Conservation (phyloP, 2,329 filamentous ascomycete genomes). For the Parafenestella ontariensis region DNA sequence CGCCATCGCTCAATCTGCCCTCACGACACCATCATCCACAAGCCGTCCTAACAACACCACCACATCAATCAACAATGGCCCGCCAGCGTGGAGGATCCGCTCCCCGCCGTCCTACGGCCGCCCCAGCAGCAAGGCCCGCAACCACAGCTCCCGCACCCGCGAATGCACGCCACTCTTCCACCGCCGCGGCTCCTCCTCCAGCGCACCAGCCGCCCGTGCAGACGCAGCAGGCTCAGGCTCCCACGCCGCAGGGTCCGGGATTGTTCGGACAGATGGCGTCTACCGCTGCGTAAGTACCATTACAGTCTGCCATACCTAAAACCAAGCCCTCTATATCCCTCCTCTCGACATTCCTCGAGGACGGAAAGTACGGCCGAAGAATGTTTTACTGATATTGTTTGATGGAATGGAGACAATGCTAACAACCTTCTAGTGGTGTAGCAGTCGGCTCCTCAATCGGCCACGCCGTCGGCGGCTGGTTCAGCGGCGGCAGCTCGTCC, state of each 20-base stretch:
- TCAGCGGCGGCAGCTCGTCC: slow-evolving; percentile 73
- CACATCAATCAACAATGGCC: slow-evolving; percentile 51
- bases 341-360: too few relatives aligned
- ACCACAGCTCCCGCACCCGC: slow-evolving; percentile 62
- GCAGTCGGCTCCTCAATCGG: slow-evolving; percentile 95
- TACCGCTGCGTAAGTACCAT: slow-evolving; percentile 89
- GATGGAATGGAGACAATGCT: too few relatives aligned
- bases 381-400: too few relatives aligned
- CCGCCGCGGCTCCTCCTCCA: slow-evolving; percentile 60
- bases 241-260: slow-evolving; percentile 72
- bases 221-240: slow-evolving; percentile 40
- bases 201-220: slow-evolving; percentile 69
- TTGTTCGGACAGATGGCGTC: slow-evolving; percentile 97
- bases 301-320: too few relatives aligned
- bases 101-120: slow-evolving; percentile 53
- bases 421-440: slow-evolving; percentile 80
- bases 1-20: slow-evolving; percentile 2
- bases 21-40: slow-evolving; percentile 10
- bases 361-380: too few relatives aligned
- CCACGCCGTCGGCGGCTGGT: slow-evolving; percentile 90
- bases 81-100: slow-evolving; percentile 58
- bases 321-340: neutral
- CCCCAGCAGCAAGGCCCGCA: slow-evolving; percentile 50
- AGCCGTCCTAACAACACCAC: slow-evolving; percentile 1
- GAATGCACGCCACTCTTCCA: slow-evolving; percentile 68